These are phyloP conservation scores for Saprolegnia diclina DNA, from an alignment of 352 stramenopile genomes.

Conservation along the genomic window DNA sequence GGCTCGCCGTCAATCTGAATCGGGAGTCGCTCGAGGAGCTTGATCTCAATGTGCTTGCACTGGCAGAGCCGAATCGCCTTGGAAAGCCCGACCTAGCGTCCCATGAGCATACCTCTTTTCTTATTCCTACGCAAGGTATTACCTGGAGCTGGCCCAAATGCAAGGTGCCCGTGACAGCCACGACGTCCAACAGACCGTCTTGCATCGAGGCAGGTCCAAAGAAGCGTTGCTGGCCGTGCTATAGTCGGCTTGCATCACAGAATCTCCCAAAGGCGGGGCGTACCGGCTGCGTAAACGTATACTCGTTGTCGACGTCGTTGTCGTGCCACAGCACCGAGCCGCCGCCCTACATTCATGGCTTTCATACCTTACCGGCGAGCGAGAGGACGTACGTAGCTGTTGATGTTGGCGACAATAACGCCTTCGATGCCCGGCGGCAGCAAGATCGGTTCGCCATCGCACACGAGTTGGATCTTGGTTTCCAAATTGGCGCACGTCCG, in stretches of 20 bases:
- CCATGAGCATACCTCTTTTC: not conserved
- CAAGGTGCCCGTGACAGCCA: conserved; percentile 89
- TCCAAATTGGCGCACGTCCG: conserved; percentile 72
- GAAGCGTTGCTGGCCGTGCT: not conserved
- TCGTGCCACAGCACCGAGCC: conserved; percentile 85
- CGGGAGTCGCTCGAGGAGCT: conserved; percentile 54
- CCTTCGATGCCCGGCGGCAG: conserved; percentile 74
- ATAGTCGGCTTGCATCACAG: not conserved
- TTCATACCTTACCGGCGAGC: not conserved
- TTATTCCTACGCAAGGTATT: not conserved
- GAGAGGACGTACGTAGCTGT: conserved; percentile 48
- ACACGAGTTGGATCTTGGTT: conserved; percentile 69
- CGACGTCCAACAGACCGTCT: conserved; percentile 90
- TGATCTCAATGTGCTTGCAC: conserved; percentile 52
- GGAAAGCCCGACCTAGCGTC: conserved; percentile 46
- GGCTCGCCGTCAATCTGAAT: conserved; percentile 95
- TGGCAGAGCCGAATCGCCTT: conserved; percentile 75
- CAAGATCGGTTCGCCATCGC: conserved; percentile 62
- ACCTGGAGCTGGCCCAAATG: conserved; percentile 93
- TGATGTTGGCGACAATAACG: conserved; percentile 86
- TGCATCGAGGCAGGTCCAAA: conserved; percentile 69
- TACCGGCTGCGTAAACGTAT: conserved; percentile 22
- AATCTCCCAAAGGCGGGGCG: not conserved
- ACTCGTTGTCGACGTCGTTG: conserved; percentile 40
- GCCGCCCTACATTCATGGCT: conserved; percentile 36